phyloP scores from a whole-genome alignment of 2,329 filamentous ascomycete species.

The Nemania abortiva region DNA sequence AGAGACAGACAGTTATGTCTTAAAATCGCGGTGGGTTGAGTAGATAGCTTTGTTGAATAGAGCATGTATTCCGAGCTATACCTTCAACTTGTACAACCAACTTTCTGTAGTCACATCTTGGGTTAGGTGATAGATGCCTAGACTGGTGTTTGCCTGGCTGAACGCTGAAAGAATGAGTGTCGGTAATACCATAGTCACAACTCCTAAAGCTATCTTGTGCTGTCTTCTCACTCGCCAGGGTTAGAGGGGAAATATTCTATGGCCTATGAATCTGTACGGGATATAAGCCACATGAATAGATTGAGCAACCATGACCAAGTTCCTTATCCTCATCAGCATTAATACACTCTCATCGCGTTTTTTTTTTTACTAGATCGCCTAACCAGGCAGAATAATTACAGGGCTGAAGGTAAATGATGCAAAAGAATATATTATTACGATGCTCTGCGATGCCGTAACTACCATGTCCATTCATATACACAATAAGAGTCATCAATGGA shows the following conservation, averaged over 20 bases:
- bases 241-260: too few relatives aligned
- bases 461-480: constrained; percentile 32
- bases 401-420: background rate
- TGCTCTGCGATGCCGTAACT: constrained; percentile 11
- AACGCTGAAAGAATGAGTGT: too few relatives aligned
- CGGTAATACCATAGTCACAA: too few relatives aligned
- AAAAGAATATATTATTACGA: constrained; percentile 37
- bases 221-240: too few relatives aligned
- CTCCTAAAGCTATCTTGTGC: too few relatives aligned
- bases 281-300: too few relatives aligned
- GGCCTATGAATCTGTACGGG: too few relatives aligned
- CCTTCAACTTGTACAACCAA: background rate
- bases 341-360: too few relatives aligned
- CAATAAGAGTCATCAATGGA: constrained; percentile 19
- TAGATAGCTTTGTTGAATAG: background rate
- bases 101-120: background rate
- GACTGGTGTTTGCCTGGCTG: background rate
- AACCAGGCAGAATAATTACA: background rate
- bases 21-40: background rate
- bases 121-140: background rate
- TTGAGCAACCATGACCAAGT: too few relatives aligned
- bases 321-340: too few relatives aligned
- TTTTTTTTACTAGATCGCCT: too few relatives aligned
- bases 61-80: background rate
- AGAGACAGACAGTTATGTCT: background rate